A percentile compares a stretch with the other conserved stretches of the same genome.
These are phyloP conservation scores for Fusarium sp. DNA, from an alignment of 2,329 filamentous ascomycete species.

Conservation along the genomic window DNA sequence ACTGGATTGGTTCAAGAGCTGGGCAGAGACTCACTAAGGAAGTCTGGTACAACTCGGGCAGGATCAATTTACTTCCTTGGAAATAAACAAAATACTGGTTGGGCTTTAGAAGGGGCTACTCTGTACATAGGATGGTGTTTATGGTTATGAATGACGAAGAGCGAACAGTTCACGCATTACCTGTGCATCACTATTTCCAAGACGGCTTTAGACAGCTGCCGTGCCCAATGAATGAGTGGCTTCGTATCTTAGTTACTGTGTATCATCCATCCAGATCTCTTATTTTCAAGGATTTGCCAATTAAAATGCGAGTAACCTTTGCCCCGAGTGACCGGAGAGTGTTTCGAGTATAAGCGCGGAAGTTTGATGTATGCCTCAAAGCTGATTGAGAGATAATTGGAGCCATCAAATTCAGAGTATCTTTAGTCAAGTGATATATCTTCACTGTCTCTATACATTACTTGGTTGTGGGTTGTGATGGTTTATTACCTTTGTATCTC, in stretches of 20 bases:
- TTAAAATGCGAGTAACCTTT: neutral
- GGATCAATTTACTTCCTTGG: neutral
- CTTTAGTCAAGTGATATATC: too few relatives aligned
- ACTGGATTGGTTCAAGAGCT: conserved; percentile 86
- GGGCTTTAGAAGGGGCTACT: neutral
- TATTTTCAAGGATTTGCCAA: neutral
- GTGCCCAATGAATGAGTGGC: neutral
- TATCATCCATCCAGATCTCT: neutral
- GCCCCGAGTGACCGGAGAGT: too few relatives aligned
- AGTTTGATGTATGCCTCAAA: neutral
- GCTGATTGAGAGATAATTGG: neutral
- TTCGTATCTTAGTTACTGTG: neutral
- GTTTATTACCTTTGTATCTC: too few relatives aligned
- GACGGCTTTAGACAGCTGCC: neutral
- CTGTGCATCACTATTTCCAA: neutral
- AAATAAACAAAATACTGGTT: conserved; percentile 22
- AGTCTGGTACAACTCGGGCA: too few relatives aligned
- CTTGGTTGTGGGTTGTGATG: neutral
- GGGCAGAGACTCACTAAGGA: conserved; percentile 69
- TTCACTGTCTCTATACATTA: neutral
- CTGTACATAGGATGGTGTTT: neutral
- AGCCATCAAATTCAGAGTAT: neutral
- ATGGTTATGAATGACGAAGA: neutral
- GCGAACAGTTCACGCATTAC: neutral
- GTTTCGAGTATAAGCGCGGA: neutral